Conservation (phyloP, 2,329 filamentous ascomycete species). For the Polychaeton citri region DNA sequence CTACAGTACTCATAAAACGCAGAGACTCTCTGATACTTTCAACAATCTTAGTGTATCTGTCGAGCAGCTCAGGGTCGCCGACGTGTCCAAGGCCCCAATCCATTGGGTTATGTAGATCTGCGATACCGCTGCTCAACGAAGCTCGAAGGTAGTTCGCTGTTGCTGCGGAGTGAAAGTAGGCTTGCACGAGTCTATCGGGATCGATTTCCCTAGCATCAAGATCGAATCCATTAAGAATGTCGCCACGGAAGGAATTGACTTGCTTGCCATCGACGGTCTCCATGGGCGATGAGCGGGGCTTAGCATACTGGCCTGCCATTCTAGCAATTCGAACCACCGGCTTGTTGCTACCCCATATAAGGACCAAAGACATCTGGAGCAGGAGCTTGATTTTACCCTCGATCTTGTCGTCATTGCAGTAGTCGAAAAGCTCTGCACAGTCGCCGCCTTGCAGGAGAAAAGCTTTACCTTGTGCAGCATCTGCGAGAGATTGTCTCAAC, state of each 20-base stretch:
- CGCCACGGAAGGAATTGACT: slow-evolving; percentile 82
- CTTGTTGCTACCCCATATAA: slow-evolving; percentile 75
- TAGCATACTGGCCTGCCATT: slow-evolving; percentile 96
- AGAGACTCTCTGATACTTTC: slow-evolving; percentile 78
- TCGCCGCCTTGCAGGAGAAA: slow-evolving; percentile 94
- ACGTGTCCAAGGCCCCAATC: slow-evolving; percentile 95
- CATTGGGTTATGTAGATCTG: slow-evolving; percentile 82
- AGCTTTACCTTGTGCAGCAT: slow-evolving; percentile 80
- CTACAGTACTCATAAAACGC: slow-evolving; percentile 87
- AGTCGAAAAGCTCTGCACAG: slow-evolving; percentile 94
- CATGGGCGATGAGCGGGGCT: slow-evolving; percentile 78
- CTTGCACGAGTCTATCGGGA: slow-evolving; percentile 69
- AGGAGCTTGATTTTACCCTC: slow-evolving; percentile 95
- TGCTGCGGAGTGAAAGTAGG: slow-evolving; percentile 90
- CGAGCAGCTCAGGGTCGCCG: slow-evolving; percentile 65
- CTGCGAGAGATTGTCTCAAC: slow-evolving; percentile 63
- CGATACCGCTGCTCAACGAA: slow-evolving; percentile 73
- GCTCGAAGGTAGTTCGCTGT: slow-evolving; percentile 88
- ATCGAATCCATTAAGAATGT: slow-evolving; percentile 85
- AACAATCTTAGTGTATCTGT: slow-evolving; percentile 77
- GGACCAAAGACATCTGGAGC: slow-evolving; percentile 88
- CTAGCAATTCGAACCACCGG: slow-evolving; percentile 87
- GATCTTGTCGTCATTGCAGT: slow-evolving; percentile 79
- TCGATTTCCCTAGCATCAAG: slow-evolving; percentile 66
- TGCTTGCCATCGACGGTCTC: slow-evolving; percentile 69